A percentile compares a stretch with the other conserved stretches of the same genome.
phyloP scores from a whole-genome alignment of 192 early-diverging fungal genomes.

The Mortierella antarctica region DNA sequence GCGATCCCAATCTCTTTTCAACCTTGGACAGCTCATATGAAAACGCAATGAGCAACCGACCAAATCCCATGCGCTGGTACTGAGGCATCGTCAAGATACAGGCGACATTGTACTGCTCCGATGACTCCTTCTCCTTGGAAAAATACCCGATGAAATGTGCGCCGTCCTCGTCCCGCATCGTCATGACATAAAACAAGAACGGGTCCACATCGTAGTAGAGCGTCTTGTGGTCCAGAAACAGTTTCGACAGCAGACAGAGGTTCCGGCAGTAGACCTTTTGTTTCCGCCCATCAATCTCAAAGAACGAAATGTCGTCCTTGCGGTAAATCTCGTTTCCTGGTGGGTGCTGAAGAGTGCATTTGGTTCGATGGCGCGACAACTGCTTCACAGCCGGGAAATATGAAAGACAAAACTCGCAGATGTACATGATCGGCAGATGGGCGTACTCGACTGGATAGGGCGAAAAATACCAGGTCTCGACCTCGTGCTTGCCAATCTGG shows the following conservation, averaged over 20 bases:
- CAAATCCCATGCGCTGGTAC: slow-evolving; percentile 96
- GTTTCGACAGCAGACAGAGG: slow-evolving; percentile 94
- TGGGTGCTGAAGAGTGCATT: slow-evolving; percentile 93
- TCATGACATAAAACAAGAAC: slow-evolving; percentile 98
- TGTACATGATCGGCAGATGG: slow-evolving; percentile 80
- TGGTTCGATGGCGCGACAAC: slow-evolving; percentile 83
- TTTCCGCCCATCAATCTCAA: slow-evolving; percentile 97
- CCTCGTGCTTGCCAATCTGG: slow-evolving; percentile 90
- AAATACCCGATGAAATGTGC: slow-evolving; percentile 97
- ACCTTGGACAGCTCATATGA: slow-evolving; percentile 97
- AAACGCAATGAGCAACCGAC: slow-evolving; percentile 93
- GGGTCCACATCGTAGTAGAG: slow-evolving; percentile 99
- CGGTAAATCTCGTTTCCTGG: slow-evolving; percentile 99
- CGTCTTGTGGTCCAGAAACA: slow-evolving; percentile 99
- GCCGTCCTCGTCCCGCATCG: slow-evolving; percentile 85
- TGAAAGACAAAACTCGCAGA: slow-evolving; percentile 97
- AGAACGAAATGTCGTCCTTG: slow-evolving; percentile 91
- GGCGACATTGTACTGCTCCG: slow-evolving; percentile 97
- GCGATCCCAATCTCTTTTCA: slow-evolving; percentile 94
- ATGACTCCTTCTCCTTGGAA: slow-evolving; percentile 98
- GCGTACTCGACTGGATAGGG: slow-evolving; percentile 94
- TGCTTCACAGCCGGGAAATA: slow-evolving; percentile 79
- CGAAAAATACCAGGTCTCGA: slow-evolving; percentile 99
- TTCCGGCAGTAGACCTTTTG: slow-evolving; percentile 96
- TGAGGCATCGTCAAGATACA: slow-evolving; percentile 99